Conservation (phyloP, 208 protist genomes). For the Trypanosoma theileri region DNA sequence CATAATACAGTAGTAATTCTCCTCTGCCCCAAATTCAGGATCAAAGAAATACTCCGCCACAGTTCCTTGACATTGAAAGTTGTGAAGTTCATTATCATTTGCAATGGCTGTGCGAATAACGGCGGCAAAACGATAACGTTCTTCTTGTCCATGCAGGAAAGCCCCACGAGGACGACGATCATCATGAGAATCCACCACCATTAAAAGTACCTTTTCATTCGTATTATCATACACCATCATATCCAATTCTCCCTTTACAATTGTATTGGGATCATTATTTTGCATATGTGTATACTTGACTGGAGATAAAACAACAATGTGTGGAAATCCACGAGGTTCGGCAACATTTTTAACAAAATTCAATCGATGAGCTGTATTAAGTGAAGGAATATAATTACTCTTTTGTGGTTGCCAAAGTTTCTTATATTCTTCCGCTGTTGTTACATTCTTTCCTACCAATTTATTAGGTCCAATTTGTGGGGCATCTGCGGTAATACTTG, state of each 20-base stretch:
- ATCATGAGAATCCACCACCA: slow-evolving; percentile 70
- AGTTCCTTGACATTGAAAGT: slow-evolving; percentile 71
- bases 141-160: slow-evolving; percentile 79
- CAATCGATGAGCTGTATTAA: slow-evolving; percentile 60
- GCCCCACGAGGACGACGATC: slow-evolving; percentile 63
- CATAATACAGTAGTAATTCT: slow-evolving; percentile 91
- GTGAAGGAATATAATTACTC: slow-evolving; percentile 67
- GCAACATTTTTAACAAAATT: slow-evolving; percentile 65
- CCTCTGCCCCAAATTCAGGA: slow-evolving; percentile 60
- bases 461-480: slow-evolving; percentile 85
- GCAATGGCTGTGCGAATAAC: slow-evolving; percentile 77
- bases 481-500: slow-evolving; percentile 76
- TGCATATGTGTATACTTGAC: slow-evolving; percentile 81
- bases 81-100: slow-evolving; percentile 80
- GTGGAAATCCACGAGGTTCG: slow-evolving; percentile 53
- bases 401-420: slow-evolving; percentile 76
- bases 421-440: slow-evolving; percentile 72
- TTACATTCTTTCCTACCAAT: slow-evolving; percentile 72
- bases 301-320: slow-evolving; percentile 70
- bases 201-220: slow-evolving; percentile 85
- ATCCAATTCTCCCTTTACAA: slow-evolving; percentile 68
- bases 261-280: slow-evolving; percentile 74
- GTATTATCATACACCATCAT: slow-evolving; percentile 83
- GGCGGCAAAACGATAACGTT: slow-evolving; percentile 79
- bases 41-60: slow-evolving; percentile 89